Evolutionary conservation across 768 basidiomycete genomes (phyloP).

Genomic region (Boletus tomentosulus): DNA sequence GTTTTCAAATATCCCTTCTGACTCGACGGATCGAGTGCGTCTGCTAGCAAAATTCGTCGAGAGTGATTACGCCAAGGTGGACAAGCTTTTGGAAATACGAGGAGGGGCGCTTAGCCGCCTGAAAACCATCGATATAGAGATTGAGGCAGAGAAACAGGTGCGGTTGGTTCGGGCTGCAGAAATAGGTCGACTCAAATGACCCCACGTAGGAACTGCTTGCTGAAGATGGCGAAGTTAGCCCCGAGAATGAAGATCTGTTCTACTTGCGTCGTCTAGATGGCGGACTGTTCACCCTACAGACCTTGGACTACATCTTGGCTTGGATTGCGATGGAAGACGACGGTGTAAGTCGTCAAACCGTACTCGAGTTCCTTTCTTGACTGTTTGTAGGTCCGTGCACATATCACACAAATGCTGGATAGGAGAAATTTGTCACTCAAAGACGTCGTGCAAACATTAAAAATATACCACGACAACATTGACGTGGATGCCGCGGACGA

Average conservation of each 20-base stretch:
- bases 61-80: conserved; percentile 87
- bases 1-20: conserved; percentile 81
- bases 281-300: conserved; percentile 86
- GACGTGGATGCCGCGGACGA: conserved; percentile 44
- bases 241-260: conserved; percentile 68
- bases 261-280: conserved; percentile 87
- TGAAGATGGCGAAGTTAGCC: conserved; percentile 52
- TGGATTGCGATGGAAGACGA: conserved; percentile 99
- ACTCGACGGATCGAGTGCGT: conserved; percentile 74
- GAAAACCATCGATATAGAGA: conserved; percentile 56
- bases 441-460: conserved; percentile 69
- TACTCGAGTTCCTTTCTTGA: conserved; percentile 5
- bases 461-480: conserved; percentile 69
- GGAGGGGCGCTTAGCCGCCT: conserved; percentile 65
- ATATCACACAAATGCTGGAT: conserved; percentile 70
- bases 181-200: neutral
- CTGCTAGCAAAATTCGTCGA: conserved; percentile 94
- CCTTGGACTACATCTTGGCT: conserved; percentile 87
- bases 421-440: conserved; percentile 67
- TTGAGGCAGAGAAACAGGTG: conserved; percentile 67
- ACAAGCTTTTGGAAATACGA: conserved; percentile 85
- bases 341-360: conserved; percentile 55
- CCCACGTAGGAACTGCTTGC: conserved; percentile 45
- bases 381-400: conserved; percentile 64
- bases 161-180: conserved; percentile 8